phyloP scores from a whole-genome alignment of 768 basidiomycete genomes.

The Ephemerocybe angulata region DNA sequence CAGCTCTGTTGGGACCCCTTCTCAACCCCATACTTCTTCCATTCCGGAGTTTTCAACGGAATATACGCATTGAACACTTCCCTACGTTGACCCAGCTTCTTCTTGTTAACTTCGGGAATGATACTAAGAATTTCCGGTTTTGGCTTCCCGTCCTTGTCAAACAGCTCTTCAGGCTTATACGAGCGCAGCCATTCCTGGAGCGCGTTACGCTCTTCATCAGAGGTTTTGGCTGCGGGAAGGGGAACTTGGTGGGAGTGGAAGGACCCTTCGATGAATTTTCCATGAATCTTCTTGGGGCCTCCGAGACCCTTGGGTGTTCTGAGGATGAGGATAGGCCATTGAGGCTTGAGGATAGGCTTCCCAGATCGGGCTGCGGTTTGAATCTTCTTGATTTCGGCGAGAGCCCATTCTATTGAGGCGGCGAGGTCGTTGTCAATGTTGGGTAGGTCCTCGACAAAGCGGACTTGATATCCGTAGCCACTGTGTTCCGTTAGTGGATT shows the following conservation, averaged over 20 bases:
- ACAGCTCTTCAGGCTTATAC: constrained; percentile 67
- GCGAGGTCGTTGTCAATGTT: constrained; percentile 78
- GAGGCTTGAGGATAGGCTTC: constrained; percentile 78
- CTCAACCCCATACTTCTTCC: constrained; percentile 50
- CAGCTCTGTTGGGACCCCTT: constrained; percentile 65
- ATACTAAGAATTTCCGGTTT: constrained; percentile 52
- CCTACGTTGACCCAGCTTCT: constrained; percentile 66
- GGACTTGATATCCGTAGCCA: constrained; percentile 86
- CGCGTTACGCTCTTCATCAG: constrained; percentile 54
- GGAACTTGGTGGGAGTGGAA: constrained; percentile 90
- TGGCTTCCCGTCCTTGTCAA: constrained; percentile 54
- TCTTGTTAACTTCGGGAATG: constrained; percentile 50
- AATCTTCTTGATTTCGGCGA: constrained; percentile 68
- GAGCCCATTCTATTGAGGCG: constrained; percentile 78
- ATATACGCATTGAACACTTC: constrained; percentile 63
- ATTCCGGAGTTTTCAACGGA: constrained; percentile 63
- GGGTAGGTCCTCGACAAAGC: constrained; percentile 66
- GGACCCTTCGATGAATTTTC: constrained; percentile 75
- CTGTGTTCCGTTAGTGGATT: constrained; percentile 27
- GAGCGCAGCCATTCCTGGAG: constrained; percentile 73
- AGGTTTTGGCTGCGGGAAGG: constrained; percentile 65
- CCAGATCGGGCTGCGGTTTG: constrained; percentile 76
- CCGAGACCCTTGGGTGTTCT: constrained; percentile 83
- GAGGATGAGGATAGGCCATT: constrained; percentile 85
- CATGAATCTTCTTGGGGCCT: constrained; percentile 62